Evolutionary conservation across 129 eudicot species (phyloP).

Genomic region (Chrysanthemum seticuspe): DNA sequence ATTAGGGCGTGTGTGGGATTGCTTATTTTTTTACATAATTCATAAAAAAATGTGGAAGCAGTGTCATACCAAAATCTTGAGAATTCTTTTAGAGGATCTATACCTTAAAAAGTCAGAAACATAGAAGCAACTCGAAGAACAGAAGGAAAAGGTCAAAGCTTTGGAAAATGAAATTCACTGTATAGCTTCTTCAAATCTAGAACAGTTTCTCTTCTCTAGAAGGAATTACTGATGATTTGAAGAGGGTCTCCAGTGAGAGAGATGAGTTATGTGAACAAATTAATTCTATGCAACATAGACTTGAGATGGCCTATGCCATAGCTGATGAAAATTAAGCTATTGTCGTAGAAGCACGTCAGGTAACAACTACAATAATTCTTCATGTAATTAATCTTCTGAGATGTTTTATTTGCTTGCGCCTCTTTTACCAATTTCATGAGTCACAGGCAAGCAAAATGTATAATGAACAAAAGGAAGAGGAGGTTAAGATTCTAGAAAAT

Average conservation of each 20-base stretch:
- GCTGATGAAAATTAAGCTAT: conserved; percentile 91
- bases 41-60: conserved; percentile 47
- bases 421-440: conserved; percentile 41
- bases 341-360: conserved; percentile 89
- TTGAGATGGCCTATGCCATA: conserved; percentile 65
- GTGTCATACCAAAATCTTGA: conserved; percentile 58
- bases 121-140: conserved; percentile 66
- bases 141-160: conserved; percentile 52
- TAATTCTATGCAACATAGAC: conserved; percentile 53
- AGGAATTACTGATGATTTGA: conserved; percentile 53
- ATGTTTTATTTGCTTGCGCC: conserved; percentile 16
- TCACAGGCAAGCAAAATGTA: conserved; percentile 68
- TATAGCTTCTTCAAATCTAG: conserved; percentile 43
- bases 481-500: conserved; percentile 76
- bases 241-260: conserved; percentile 56
- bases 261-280: conserved; percentile 60
- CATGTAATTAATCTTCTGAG: neutral
- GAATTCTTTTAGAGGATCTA: conserved; percentile 55
- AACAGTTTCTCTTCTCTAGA: conserved; percentile 42
- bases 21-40: conserved; percentile 42
- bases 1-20: too few species aligned
- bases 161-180: conserved; percentile 68
- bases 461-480: conserved; percentile 91
- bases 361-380: conserved; percentile 22
- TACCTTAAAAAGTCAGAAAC: conserved; percentile 58